Base-by-base conservation (phyloP, 1,139 yeast genomes). In the Ogataea hybrid region DNA sequence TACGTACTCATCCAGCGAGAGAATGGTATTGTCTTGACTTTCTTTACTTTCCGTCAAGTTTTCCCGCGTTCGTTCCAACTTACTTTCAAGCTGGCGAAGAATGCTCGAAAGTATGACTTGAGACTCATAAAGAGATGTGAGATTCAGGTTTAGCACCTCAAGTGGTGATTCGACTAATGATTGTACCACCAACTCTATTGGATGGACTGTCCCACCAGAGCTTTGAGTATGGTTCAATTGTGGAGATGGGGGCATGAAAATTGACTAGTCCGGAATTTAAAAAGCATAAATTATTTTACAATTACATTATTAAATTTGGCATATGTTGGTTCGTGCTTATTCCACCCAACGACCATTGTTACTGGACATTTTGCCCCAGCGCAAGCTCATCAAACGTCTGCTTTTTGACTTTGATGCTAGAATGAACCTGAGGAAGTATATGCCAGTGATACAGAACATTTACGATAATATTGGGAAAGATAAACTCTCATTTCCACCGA, bases 341-440 rank as follows among this genome's bases (percentile, higher is more conserved):
- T 37, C 36, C 9, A 39, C 36, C 2, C 47, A 32, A 6, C 59
- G 67, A 32, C 84, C 84, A 0, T 62, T 70, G 2, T 65, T 82
- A 16, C 51, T 62, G 27, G 70, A 73, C 8, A 62, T 83, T 5
- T 70, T 84, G 7, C 92, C 92, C 6, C 67, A 73, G 22, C 77
- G 76, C 57, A 73, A 75, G 46, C 64, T 74, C 16, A 61, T 83
- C 41, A 82, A 81, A 48, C 64, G 78, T 39, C 68, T 81, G 17
- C 65, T 84, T 3, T 84, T 83, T 55, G 90, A 84, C 56, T 67
- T 77, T 45, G 85, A 83, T 58, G 71, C 84, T 37, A 63, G 78
- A 35, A 66, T 79, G 29, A 67, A 79, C 2, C 79, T 75, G 51
- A 61, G 63, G 12, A 79, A 77, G 54, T 70, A 80, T 39, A 56